These are phyloP conservation scores for Hericium coralloides DNA, from an alignment of 768 basidiomycete species.

Conservation along the genomic window DNA sequence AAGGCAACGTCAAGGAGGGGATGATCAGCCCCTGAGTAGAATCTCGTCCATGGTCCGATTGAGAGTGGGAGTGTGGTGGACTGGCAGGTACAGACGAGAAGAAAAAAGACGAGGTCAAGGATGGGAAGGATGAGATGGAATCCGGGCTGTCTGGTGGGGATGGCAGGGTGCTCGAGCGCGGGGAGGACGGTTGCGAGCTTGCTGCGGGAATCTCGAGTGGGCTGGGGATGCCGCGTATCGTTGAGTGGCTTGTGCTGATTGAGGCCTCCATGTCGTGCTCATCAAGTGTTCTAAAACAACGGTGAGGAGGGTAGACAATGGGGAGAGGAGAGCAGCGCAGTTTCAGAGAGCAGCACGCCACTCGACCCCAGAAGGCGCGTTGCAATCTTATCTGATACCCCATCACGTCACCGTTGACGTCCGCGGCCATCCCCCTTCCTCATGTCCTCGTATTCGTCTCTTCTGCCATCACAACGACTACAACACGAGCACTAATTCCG, in stretches of 20 bases:
- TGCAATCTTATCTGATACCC: neutral
- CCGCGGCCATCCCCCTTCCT: neutral
- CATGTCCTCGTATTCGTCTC: neutral
- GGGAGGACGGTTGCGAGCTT: slow-evolving; percentile 36
- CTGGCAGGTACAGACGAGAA: slow-evolving; percentile 68
- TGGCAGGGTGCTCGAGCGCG: slow-evolving; percentile 36
- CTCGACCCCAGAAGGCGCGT: neutral
- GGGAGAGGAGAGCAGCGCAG: neutral
- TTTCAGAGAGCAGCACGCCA: neutral
- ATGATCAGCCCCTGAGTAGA: slow-evolving; percentile 52
- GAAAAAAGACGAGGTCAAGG: slow-evolving; percentile 68
- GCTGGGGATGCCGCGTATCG: slow-evolving; percentile 6
- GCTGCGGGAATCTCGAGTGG: slow-evolving; percentile 7
- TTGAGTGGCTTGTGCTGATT: slow-evolving; percentile 9
- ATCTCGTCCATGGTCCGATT: slow-evolving; percentile 27
- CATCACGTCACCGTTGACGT: neutral
- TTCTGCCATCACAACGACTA: no score
- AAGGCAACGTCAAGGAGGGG: slow-evolving; percentile 56
- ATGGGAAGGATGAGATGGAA: slow-evolving; percentile 63
- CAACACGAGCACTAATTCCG: no score
- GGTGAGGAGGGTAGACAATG: neutral
- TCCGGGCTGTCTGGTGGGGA: slow-evolving; percentile 57
- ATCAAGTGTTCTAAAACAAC: neutral
- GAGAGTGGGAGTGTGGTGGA: slow-evolving; percentile 43
- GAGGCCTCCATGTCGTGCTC: neutral